Percentiles rank a stretch among this genome's conserved stretches.
Evolutionary conservation across 2,329 filamentous ascomycete genomes (phyloP).

Genomic region (Monosporascus sp.): DNA sequence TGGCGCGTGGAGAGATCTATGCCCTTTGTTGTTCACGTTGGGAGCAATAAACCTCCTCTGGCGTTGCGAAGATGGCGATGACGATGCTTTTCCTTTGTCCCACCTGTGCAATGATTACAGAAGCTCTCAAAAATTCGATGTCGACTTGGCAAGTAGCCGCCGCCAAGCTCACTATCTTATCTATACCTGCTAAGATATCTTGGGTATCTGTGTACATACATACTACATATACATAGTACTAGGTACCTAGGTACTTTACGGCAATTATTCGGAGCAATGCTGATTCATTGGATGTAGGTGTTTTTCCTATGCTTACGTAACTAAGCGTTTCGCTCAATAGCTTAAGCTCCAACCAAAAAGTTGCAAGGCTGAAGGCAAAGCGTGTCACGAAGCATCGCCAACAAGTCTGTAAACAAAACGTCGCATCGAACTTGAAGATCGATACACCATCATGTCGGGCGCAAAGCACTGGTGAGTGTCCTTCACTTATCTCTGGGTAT

Average conservation of each 20-base stretch:
- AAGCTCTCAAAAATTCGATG: neutral
- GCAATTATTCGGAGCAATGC: too few relatives aligned
- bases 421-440: neutral
- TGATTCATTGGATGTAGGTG: too few relatives aligned
- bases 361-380: neutral
- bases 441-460: conserved; percentile 32
- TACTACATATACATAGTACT: too few relatives aligned
- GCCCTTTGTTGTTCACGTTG: neutral
- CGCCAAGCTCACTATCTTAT: neutral
- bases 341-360: neutral
- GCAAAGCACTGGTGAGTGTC: conserved; percentile 29
- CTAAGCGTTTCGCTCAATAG: neutral
- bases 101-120: neutral
- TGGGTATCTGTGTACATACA: neutral
- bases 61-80: neutral
- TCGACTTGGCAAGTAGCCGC: neutral
- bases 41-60: neutral
- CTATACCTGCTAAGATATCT: neutral
- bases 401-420: neutral
- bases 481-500: neutral
- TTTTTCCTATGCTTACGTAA: neutral
- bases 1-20: neutral
- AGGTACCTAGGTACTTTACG: too few relatives aligned
- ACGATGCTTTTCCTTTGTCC: neutral
- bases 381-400: neutral